These are phyloP conservation scores for Trametopsis cervina DNA, from an alignment of 768 basidiomycete species.

Conservation along the genomic window DNA sequence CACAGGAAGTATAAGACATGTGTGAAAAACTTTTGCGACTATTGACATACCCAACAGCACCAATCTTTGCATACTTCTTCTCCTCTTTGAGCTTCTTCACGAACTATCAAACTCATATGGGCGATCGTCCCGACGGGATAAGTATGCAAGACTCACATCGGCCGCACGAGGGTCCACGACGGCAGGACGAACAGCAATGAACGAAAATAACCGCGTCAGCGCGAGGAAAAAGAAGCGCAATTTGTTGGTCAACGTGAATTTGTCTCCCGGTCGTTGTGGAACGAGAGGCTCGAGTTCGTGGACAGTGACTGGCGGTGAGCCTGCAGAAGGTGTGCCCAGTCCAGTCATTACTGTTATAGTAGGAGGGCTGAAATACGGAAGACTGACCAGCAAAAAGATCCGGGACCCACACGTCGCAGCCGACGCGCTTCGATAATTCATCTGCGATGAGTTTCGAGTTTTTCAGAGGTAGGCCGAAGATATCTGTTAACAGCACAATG, in stretches of 20 bases:
- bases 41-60: constrained; percentile 33
- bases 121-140: neutral
- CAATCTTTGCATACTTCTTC: constrained; percentile 33
- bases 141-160: constrained; percentile 19
- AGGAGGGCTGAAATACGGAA: too few relatives aligned
- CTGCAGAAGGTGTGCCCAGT: too few relatives aligned
- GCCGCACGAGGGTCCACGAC: constrained; percentile 22
- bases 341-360: too few relatives aligned
- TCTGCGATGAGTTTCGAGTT: constrained; percentile 57
- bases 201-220: constrained; percentile 15
- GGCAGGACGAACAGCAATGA: constrained; percentile 21
- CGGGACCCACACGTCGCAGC: constrained; percentile 59
- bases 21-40: neutral
- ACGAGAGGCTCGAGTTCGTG: constrained; percentile 23
- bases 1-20: neutral
- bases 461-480: constrained; percentile 44
- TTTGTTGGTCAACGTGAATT: constrained; percentile 13
- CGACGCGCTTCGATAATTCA: constrained; percentile 36
- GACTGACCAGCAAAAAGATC: constrained; percentile 51
- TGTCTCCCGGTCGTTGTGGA: constrained; percentile 25
- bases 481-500: constrained; percentile 48
- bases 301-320: constrained; percentile 23
- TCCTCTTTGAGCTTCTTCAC: constrained; percentile 30
- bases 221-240: constrained; percentile 15
- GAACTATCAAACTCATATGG: constrained; percentile 26